A percentile compares a stretch with the other conserved stretches of the same genome.
These are phyloP conservation scores for Sclerospora graminicola DNA, from an alignment of 352 stramenopile species.

Conservation along the genomic window DNA sequence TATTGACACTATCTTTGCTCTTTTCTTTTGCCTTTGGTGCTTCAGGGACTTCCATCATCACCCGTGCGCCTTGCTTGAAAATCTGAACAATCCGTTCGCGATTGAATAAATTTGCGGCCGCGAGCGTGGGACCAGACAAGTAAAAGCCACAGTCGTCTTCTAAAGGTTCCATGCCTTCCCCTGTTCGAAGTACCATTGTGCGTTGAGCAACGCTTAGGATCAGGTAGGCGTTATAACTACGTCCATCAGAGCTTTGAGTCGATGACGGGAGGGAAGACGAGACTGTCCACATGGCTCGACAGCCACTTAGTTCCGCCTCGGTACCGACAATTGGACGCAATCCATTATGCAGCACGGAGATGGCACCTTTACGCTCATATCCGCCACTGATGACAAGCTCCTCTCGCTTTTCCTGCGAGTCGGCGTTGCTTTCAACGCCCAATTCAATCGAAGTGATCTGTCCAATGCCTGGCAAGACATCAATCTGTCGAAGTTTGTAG, in stretches of 20 bases:
- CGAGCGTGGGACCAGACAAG: conserved; percentile 65
- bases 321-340: conserved; percentile 78
- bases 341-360: conserved; percentile 72
- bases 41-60: conserved; percentile 64
- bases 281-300: conserved; percentile 80
- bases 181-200: conserved; percentile 79
- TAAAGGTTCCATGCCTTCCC: conserved; percentile 75
- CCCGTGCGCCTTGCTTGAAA: conserved; percentile 72
- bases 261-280: conserved; percentile 46
- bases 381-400: conserved; percentile 74
- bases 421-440: conserved; percentile 57
- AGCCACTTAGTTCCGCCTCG: conserved; percentile 69
- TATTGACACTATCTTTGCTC: conserved; percentile 2
- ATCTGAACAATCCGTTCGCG: conserved; percentile 81
- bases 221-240: conserved; percentile 65
- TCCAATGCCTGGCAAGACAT: conserved; percentile 59
- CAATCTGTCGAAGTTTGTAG: conserved; percentile 52
- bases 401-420: conserved; percentile 70
- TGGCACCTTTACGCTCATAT: conserved; percentile 41
- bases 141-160: conserved; percentile 82
- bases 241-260: conserved; percentile 36
- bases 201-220: conserved; percentile 73
- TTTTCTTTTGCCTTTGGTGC: conserved; percentile 14
- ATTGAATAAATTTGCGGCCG: conserved; percentile 69
- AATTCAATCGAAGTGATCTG: conserved; percentile 81